Evolutionary conservation across 2,329 filamentous ascomycete genomes (phyloP).

Genomic region (Colletotrichum echinochloae): DNA sequence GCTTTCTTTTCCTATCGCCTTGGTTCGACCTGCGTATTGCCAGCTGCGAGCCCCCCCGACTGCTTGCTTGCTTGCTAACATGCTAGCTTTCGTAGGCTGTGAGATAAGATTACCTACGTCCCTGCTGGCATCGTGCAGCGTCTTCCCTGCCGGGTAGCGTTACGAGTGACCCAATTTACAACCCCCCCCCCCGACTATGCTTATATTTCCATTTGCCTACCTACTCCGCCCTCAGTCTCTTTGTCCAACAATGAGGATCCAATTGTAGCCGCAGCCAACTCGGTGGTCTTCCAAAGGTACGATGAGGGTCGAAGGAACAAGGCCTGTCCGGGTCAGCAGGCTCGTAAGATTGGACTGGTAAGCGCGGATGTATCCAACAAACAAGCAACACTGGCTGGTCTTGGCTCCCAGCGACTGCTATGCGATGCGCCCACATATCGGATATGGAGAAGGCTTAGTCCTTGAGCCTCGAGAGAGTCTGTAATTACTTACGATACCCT

Average conservation of each 20-base stretch:
- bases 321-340: background rate
- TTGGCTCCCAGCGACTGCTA: background rate
- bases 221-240: slow-evolving; percentile 2
- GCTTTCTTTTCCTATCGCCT: slow-evolving; percentile 16
- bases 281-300: slow-evolving; percentile 2
- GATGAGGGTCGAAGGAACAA: background rate
- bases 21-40: background rate
- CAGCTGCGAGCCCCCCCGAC: no score
- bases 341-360: background rate
- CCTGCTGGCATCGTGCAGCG: slow-evolving; percentile 24
- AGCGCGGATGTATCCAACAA: slow-evolving; percentile 19
- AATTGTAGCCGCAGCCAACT: background rate
- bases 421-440: slow-evolving; percentile 24
- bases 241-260: background rate
- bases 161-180: background rate
- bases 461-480: background rate
- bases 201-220: background rate
- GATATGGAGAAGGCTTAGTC: slow-evolving; percentile 26
- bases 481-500: background rate
- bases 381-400: slow-evolving; percentile 27
- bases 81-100: slow-evolving; percentile 14
- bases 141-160: slow-evolving; percentile 20
- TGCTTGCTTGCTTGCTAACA: slow-evolving; percentile 6
- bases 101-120: background rate
- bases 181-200: background rate